These are phyloP conservation scores for Acer saccharum DNA, from an alignment of 345 rosid species.

Conservation along the genomic window DNA sequence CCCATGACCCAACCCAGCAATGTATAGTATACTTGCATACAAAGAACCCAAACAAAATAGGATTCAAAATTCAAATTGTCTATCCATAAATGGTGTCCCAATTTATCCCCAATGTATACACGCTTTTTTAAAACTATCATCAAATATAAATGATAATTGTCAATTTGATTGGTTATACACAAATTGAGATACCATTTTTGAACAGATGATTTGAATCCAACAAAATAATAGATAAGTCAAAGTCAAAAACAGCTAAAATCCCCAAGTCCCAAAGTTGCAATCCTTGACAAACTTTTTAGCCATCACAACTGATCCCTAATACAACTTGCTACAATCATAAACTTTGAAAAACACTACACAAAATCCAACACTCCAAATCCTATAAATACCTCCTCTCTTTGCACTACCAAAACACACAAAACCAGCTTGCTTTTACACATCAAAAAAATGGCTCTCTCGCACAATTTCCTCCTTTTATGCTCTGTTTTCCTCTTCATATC, in stretches of 20 bases:
- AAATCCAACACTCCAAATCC: neutral
- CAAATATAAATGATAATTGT: too few relatives aligned
- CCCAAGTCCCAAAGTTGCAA: neutral
- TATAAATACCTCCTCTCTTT: neutral
- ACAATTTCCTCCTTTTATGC: neutral
- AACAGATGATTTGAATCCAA: too few relatives aligned
- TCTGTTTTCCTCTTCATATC: slow-evolving; percentile 8
- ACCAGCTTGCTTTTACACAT: neutral
- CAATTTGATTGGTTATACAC: too few relatives aligned
- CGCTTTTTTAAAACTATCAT: too few relatives aligned
- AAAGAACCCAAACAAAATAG: too few relatives aligned
- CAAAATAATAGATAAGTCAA: neutral
- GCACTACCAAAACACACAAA: neutral
- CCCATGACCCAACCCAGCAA: too few relatives aligned
- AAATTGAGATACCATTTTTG: too few relatives aligned
- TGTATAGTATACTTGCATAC: too few relatives aligned
- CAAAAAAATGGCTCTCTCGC: neutral
- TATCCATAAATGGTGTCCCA: too few relatives aligned
- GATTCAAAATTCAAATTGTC: too few relatives aligned
- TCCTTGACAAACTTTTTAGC: slow-evolving; percentile 3
- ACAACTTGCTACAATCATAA: neutral
- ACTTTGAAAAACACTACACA: neutral
- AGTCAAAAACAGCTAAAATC: neutral
- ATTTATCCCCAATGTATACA: too few relatives aligned
- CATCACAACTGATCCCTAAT: neutral